Evolutionary conservation across 2,329 filamentous ascomycete genomes (phyloP).

Genomic region (Beauveria medogensis): DNA sequence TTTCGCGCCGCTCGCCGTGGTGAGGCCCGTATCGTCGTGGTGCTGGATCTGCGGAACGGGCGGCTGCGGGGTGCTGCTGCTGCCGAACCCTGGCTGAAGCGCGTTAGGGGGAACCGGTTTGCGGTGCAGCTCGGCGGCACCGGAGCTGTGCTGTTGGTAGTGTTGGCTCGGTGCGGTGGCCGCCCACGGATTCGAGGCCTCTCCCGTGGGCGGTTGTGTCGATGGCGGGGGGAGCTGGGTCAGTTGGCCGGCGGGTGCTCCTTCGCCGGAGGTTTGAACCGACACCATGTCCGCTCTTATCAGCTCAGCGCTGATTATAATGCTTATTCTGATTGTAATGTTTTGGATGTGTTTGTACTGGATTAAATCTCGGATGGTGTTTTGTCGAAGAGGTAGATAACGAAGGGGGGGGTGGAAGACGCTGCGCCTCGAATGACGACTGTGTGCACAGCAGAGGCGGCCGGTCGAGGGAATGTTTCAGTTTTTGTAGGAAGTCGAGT

Average conservation of each 20-base stretch:
- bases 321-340: background rate
- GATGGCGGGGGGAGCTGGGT: background rate
- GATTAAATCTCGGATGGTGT: background rate
- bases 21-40: background rate
- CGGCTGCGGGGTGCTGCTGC: background rate
- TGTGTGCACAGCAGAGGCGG: background rate
- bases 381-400: background rate
- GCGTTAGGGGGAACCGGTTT: background rate
- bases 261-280: constrained; percentile 5
- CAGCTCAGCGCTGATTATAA: background rate
- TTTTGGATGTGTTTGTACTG: background rate
- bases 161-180: background rate
- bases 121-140: background rate
- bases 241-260: background rate
- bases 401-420: background rate
- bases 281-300: constrained; percentile 6
- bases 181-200: background rate
- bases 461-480: background rate
- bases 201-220: background rate
- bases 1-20: background rate
- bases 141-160: background rate
- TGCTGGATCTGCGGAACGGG: background rate
- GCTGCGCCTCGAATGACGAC: background rate
- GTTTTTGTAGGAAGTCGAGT: background rate
- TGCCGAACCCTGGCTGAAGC: background rate